phyloP scores from a whole-genome alignment of 2,329 filamentous ascomycete genomes.

The Scortechinia acanthostroma region DNA sequence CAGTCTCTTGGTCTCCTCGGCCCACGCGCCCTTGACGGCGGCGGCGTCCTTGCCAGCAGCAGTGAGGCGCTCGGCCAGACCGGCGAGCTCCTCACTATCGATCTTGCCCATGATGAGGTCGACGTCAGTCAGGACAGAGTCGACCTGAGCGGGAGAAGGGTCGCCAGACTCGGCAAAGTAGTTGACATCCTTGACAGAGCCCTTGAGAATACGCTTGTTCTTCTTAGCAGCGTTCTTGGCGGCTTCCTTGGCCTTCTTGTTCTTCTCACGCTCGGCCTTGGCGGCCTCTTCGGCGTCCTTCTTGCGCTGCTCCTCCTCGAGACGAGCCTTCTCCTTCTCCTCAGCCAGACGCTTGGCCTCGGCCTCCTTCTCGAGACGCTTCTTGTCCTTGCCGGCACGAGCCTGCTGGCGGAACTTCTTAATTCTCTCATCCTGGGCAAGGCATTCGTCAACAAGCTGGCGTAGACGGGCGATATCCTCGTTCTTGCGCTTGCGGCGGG shows the following conservation, averaged over 20 bases:
- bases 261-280: constrained; percentile 74
- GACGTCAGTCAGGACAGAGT: constrained; percentile 75
- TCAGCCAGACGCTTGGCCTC: constrained; percentile 79
- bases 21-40: constrained; percentile 81
- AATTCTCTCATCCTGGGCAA: constrained; percentile 84
- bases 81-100: constrained; percentile 82
- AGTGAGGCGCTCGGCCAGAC: constrained; percentile 73
- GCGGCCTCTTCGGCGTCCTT: constrained; percentile 81
- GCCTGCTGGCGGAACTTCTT: constrained; percentile 93
- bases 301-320: constrained; percentile 60
- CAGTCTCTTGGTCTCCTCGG: constrained; percentile 70
- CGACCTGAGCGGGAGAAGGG: constrained; percentile 69
- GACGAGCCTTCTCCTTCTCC: constrained; percentile 67
- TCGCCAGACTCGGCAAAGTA: constrained; percentile 78
- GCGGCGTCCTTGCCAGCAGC: constrained; percentile 65
- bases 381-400: constrained; percentile 93
- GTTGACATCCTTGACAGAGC: constrained; percentile 92
- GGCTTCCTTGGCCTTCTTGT: constrained; percentile 96
- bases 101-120: constrained; percentile 83
- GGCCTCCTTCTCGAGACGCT: constrained; percentile 81
- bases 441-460: constrained; percentile 79
- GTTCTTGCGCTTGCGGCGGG: constrained; percentile 98
- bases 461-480: constrained; percentile 90
- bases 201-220: constrained; percentile 97
- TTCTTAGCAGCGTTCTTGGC: constrained; percentile 99